Base-by-base conservation (phyloP, 768 basidiomycete genomes). In the Macrocybe gigantea region DNA sequence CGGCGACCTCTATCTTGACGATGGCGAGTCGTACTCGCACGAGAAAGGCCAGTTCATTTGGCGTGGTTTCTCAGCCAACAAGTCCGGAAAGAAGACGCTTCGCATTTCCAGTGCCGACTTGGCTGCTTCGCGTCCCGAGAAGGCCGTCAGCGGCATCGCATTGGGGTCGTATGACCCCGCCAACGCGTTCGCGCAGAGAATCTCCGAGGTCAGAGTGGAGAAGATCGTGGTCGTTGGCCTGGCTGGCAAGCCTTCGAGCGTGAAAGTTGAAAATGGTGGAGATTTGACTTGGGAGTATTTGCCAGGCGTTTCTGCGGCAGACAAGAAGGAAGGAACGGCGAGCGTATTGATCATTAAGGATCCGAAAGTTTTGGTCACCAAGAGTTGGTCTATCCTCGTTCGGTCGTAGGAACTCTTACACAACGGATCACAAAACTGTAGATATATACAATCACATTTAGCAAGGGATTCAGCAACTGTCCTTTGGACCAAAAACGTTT, bases 1-100 rank as follows among this genome's bases (percentile, higher is more conserved):
- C 1, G 96, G 96, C 34, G 89, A 94, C 59, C 74, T 99, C 34
- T 99, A 98, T 66, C 78, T 95, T 48, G 96, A 99, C 62, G 96
- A 98, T 56, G 96, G 96, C 10, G 86, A 85, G 44, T 79, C 85
- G 0, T 98, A 82, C 64, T 69, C 74, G 5, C 83, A 93, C 65
- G 68, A 78, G 49, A 60, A 76, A 5, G 96, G 96, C 31, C 74
- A 92, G 49, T 80, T 89, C 61, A 72, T 96, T 50, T 94, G 90
- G 90, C 82, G 91, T 47, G 70, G 74, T 50, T 90, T 94, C 59
- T 58, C 58, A 22, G 83, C 90, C 22, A 75, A 71, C 46, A 73
- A 74, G 61, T 63, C 64, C 9, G 56, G 59, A 32, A 70, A 66
- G 59, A 69, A 62, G 60, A 64, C 60, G 40, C 66, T 79, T 53